phyloP scores from a whole-genome alignment of 495 filamentous ascomycete genomes.

The Penicillium macrosclerotiorum region DNA sequence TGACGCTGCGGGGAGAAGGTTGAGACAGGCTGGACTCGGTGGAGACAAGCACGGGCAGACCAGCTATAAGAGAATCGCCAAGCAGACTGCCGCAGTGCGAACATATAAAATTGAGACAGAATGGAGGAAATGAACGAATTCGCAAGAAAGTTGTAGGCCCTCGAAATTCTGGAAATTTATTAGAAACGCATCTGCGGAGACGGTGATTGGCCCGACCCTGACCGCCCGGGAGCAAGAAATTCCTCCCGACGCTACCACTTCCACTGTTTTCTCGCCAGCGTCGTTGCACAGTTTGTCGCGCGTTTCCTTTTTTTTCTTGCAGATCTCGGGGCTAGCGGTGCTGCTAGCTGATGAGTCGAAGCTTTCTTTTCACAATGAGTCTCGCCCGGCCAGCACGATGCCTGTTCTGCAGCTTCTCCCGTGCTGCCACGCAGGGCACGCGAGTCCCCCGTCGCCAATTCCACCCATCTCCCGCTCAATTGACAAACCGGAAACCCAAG shows the following conservation, averaged over 20 bases:
- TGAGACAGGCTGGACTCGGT: conserved; percentile 5
- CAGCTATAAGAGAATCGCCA: conserved; percentile 11
- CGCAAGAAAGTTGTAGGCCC: conserved; percentile 4
- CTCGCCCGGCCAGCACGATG: conserved; percentile 57
- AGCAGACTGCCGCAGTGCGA: conserved; percentile 14
- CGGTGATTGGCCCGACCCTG: conserved; percentile 23
- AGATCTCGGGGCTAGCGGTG: conserved; percentile 22
- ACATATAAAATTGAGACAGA: conserved; percentile 20
- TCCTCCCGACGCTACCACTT: conserved; percentile 26
- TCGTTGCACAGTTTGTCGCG: conserved; percentile 14
- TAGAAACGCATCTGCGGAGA: conserved; percentile 25
- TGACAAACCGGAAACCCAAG: conserved; percentile 37
- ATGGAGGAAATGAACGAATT: neutral
- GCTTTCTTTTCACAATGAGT: conserved; percentile 50
- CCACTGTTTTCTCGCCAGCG: conserved; percentile 24
- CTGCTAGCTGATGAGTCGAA: conserved; percentile 28
- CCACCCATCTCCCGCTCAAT: conserved; percentile 43
- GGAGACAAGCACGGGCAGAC: neutral
- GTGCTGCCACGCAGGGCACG: conserved; percentile 35
- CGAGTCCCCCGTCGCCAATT: conserved; percentile 52
- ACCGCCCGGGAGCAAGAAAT: conserved; percentile 35
- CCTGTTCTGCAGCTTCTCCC: conserved; percentile 53
- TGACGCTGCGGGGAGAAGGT: conserved; percentile 9
- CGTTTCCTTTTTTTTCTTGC: conserved; percentile 12
- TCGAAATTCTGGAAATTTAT: conserved; percentile 30